Evolutionary conservation across 2,329 filamentous ascomycete species (phyloP).

Genomic region (Botrytis aclada): DNA sequence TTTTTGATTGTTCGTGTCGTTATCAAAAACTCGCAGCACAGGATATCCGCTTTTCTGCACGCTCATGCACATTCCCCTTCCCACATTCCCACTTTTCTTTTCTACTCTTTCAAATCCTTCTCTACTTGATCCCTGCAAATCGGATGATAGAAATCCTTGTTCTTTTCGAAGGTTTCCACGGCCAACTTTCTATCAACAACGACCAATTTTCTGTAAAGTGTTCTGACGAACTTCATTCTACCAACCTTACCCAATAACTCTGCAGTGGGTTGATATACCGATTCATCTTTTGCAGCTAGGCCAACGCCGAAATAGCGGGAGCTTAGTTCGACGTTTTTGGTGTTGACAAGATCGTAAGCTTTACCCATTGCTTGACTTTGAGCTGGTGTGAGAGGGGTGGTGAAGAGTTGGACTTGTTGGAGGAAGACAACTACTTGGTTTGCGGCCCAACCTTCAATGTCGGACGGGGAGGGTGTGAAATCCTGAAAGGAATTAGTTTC

Average conservation of each 20-base stretch:
- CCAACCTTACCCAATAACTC: conserved; percentile 78
- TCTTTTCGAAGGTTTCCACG: conserved; percentile 77
- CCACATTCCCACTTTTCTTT: background rate
- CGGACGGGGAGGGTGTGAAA: conserved; percentile 62
- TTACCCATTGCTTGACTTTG: conserved; percentile 70
- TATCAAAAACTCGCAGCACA: background rate
- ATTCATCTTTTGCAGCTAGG: conserved; percentile 67
- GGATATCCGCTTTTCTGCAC: background rate
- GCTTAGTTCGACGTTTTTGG: conserved; percentile 82
- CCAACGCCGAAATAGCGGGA: conserved; percentile 77
- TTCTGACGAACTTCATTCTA: conserved; percentile 95
- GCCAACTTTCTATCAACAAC: conserved; percentile 73
- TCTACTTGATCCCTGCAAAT: conserved; percentile 84
- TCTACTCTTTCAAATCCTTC: conserved; percentile 61
- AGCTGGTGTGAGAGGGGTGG: conserved; percentile 58
- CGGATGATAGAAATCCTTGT: conserved; percentile 92
- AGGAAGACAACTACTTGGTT: conserved; percentile 94
- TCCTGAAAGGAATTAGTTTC: conserved; percentile 34
- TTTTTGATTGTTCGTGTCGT: background rate
- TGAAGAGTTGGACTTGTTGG: conserved; percentile 69
- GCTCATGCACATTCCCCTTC: background rate
- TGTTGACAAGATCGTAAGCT: conserved; percentile 69
- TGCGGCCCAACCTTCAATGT: conserved; percentile 72
- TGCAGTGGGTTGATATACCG: conserved; percentile 67
- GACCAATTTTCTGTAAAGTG: conserved; percentile 74